Conservation (phyloP, 2,329 filamentous ascomycete genomes). For the Aspergillus pseudoglaucus region DNA sequence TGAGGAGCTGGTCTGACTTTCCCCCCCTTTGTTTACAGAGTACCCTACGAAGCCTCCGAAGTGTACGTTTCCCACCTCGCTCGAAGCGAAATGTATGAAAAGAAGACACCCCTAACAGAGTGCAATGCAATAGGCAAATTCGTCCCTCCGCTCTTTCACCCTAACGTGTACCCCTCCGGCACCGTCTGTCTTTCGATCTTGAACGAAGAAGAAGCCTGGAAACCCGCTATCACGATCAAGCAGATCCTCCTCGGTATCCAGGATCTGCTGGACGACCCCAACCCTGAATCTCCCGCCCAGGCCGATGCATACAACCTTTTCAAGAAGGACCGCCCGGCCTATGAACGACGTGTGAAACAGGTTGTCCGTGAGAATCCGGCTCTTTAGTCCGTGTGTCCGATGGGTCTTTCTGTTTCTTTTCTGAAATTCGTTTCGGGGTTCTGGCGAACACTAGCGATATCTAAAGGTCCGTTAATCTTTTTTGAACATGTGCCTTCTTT, state of each 20-base stretch:
- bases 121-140: conserved; percentile 69
- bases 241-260: conserved; percentile 95
- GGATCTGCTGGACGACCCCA: conserved; percentile 90
- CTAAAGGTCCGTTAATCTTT: background rate
- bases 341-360: conserved; percentile 79
- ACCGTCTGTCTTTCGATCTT: conserved; percentile 95
- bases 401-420: background rate
- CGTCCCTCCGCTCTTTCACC: conserved; percentile 89
- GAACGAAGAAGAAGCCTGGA: conserved; percentile 98
- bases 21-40: conserved; percentile 51
- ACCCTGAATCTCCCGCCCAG: conserved; percentile 93
- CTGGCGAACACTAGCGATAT: background rate
- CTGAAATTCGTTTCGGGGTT: background rate
- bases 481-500: background rate
- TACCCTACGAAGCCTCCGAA: conserved; percentile 99
- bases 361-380: conserved; percentile 87
- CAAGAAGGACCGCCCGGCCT: conserved; percentile 80
- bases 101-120: background rate
- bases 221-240: conserved; percentile 96
- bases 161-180: conserved; percentile 96
- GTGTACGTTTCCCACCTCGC: conserved; percentile 55
- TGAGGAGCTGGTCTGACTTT: conserved; percentile 10
- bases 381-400: conserved; percentile 42
- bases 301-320: conserved; percentile 96
- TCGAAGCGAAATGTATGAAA: background rate